Conservation (phyloP, 2,329 filamentous ascomycete genomes). For the Trichoderma atroviride region DNA sequence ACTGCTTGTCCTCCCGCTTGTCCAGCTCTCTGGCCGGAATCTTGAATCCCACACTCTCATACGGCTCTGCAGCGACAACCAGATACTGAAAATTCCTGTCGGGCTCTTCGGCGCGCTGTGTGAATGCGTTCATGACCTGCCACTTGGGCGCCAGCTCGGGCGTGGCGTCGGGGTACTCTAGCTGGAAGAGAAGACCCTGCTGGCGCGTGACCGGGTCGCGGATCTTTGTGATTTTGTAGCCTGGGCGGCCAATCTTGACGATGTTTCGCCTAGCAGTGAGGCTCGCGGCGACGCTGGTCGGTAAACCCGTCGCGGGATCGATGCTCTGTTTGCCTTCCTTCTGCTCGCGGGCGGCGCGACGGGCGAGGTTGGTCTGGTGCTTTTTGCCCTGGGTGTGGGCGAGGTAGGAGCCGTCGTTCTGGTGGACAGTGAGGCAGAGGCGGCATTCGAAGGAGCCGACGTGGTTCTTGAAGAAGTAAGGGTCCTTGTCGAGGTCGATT, state of each 20-base stretch:
- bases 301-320: slow-evolving; percentile 69
- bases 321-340: slow-evolving; percentile 77
- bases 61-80: slow-evolving; percentile 92
- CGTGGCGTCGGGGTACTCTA: slow-evolving; percentile 91
- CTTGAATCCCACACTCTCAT: slow-evolving; percentile 97
- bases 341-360: slow-evolving; percentile 92
- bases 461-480: slow-evolving; percentile 99
- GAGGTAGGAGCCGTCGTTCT: slow-evolving; percentile 98
- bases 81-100: slow-evolving; percentile 96
- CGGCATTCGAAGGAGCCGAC: slow-evolving; percentile 97
- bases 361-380: slow-evolving; percentile 96
- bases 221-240: slow-evolving; percentile 97
- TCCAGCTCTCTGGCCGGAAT: slow-evolving; percentile 92
- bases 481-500: slow-evolving; percentile 98
- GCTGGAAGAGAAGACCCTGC: slow-evolving; percentile 89
- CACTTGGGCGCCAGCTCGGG: slow-evolving; percentile 77
- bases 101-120: slow-evolving; percentile 92
- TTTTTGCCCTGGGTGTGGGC: slow-evolving; percentile 98
- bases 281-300: slow-evolving; percentile 75
- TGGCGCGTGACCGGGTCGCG: slow-evolving; percentile 86
- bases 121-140: slow-evolving; percentile 96
- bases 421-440: slow-evolving; percentile 94
- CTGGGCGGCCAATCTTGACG: slow-evolving; percentile 93
- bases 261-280: slow-evolving; percentile 71
- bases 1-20: slow-evolving; percentile 82